A percentile compares a stretch with the other conserved stretches of the same genome.
Conservation (phyloP, 1,284 basidiomycete species). For the Rhodotorula sp. region DNA sequence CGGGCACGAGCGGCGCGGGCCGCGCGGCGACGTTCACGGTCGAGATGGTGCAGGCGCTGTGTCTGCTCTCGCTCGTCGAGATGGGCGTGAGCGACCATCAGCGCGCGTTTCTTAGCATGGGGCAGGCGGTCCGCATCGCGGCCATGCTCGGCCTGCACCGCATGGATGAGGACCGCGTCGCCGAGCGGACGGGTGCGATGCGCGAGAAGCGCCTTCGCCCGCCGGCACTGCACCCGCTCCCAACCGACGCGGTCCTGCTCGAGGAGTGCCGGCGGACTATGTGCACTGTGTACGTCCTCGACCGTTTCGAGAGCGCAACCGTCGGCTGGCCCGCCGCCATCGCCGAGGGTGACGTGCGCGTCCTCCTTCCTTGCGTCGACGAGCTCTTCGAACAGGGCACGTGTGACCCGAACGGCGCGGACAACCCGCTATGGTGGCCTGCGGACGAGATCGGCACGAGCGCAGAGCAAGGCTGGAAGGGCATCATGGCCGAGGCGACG, state of each 20-base stretch:
- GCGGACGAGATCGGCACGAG: slow-evolving; percentile 11
- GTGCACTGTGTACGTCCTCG: slow-evolving; percentile 40
- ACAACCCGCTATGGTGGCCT: slow-evolving; percentile 43
- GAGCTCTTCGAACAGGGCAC: slow-evolving; percentile 22
- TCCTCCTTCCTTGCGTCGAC: slow-evolving; percentile 40
- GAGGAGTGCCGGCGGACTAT: slow-evolving; percentile 43
- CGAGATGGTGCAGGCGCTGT: slow-evolving; percentile 40
- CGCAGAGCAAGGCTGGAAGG: slow-evolving; percentile 1
- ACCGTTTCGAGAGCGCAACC: slow-evolving; percentile 37
- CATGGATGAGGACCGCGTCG: slow-evolving; percentile 42
- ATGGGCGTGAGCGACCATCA: slow-evolving; percentile 41
- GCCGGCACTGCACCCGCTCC: slow-evolving; percentile 39
- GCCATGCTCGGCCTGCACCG: slow-evolving; percentile 38
- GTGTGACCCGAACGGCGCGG: slow-evolving; percentile 13
- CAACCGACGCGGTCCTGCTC: slow-evolving; percentile 33
- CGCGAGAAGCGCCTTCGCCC: slow-evolving; percentile 31
- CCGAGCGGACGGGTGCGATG: slow-evolving; percentile 17
- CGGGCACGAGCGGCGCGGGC: neutral
- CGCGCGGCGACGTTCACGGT: slow-evolving; percentile 30
- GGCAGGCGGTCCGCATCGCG: slow-evolving; percentile 38
- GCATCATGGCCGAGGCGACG: slow-evolving; percentile 17
- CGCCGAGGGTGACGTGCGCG: slow-evolving; percentile 33
- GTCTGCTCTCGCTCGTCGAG: slow-evolving; percentile 31
- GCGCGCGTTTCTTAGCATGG: slow-evolving; percentile 36
- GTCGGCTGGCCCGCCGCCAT: slow-evolving; percentile 41